Evolutionary conservation across 768 basidiomycete species (phyloP).

Genomic region (Auricularia cornea): DNA sequence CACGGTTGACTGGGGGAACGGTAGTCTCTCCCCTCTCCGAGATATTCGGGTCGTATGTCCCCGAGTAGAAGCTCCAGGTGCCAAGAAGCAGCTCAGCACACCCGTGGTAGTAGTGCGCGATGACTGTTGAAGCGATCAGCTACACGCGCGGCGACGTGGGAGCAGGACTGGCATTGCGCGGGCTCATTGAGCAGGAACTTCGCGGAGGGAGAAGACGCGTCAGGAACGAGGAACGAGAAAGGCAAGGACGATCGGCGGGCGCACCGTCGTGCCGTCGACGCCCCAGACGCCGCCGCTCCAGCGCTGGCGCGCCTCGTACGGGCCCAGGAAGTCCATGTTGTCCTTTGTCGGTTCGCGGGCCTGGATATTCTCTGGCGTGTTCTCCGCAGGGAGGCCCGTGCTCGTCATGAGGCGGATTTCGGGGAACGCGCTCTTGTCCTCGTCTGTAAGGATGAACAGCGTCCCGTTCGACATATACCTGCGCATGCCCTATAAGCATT

Average conservation of each 20-base stretch:
- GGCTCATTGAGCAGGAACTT: constrained; percentile 53
- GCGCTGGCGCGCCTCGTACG: constrained; percentile 46
- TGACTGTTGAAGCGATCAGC: constrained; percentile 31
- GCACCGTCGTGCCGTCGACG: constrained; percentile 65
- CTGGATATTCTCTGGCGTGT: constrained; percentile 55
- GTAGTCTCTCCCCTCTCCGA: constrained; percentile 23
- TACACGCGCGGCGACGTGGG: neutral
- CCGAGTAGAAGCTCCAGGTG: constrained; percentile 62
- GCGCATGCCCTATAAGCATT: neutral
- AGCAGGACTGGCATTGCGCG: constrained; percentile 37
- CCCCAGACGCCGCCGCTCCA: constrained; percentile 63
- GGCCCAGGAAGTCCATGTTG: constrained; percentile 54
- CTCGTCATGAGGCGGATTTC: constrained; percentile 52
- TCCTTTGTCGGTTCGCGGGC: constrained; percentile 56
- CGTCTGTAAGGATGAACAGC: constrained; percentile 54
- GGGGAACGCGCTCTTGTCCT: constrained; percentile 35
- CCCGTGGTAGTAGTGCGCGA: constrained; percentile 84
- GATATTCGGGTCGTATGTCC: constrained; percentile 19
- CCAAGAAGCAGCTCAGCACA: constrained; percentile 76
- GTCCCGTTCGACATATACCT: constrained; percentile 77
- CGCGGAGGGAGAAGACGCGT: neutral
- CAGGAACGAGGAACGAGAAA: neutral
- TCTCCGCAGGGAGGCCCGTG: constrained; percentile 48
- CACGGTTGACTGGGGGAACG: constrained; percentile 49
- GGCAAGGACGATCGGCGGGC: constrained; percentile 24